Base-by-base conservation (phyloP, 2,329 filamentous ascomycete genomes). In the Xylariomycetidae sp. region DNA sequence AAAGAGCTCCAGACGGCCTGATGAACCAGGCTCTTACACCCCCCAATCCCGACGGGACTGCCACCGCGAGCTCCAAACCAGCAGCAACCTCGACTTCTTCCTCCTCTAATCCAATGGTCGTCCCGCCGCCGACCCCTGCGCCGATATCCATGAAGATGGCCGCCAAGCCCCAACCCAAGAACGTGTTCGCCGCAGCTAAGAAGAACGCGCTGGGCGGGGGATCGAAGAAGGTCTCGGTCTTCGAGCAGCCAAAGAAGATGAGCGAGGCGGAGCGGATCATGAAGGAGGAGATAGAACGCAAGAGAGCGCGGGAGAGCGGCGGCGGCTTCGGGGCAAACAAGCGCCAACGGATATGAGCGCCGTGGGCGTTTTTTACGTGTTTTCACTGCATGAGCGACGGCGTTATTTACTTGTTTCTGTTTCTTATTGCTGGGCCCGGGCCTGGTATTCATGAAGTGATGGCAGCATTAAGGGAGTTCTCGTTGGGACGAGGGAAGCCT, bases 251-350 rank as follows among this genome's bases (percentile, higher is more conserved):
- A 2, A 88, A 85, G 69, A 92, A 85, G 51, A 90, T 94, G 75
- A 90, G 85, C 50, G 87, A 94, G 54, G 83, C 82, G 3, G 88
- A 90, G 61, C 74, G 83, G 33, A 94, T 92, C 51, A 95, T 94
- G 88, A 86, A 83, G 59, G 82, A 85, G 49, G 85, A 89, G 53
- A 72, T 87, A 60, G 83, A 88, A 48, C 70, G 73, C 44, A 88
- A 88, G 55, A 69, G 81, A 35, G 61, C 69, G 20, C 66, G 76
- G 30, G 72, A 68, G 8, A 54, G 54, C 4, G 58, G 58, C 2
- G 69, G 70, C 0, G 66, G 67, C 33, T 63, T 61, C 13, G 68
- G 67, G 7, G 60, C 66, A 1, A 60, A 61, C 30, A 80, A 81
- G 61, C 76, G 72, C 49, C 72, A 66, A 38, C 67, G 64, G 42